Evolutionary conservation across 2,329 filamentous ascomycete species (phyloP), one percentile per base, ranked within the genome.

Genomic region (Neonectria sp.): DNA sequence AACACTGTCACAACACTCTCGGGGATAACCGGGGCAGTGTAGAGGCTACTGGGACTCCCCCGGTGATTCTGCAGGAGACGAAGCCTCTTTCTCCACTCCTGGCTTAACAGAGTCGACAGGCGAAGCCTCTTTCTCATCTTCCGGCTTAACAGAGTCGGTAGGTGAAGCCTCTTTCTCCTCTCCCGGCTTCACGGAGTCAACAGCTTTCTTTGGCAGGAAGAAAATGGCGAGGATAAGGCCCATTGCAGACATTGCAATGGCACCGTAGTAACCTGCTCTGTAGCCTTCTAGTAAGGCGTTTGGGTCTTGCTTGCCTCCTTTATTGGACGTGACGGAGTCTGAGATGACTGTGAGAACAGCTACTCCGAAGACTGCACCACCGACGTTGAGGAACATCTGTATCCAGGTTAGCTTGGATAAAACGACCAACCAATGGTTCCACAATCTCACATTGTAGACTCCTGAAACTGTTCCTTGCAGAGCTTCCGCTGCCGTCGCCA

Each of bases 241-340:
- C 9, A 45, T 45, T 45, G 43, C 43, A 21, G 43, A 45, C 43
- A 45, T 45, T 11, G n/a, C 43, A 8, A 45, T 45, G 11, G 43
- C n/a, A 45, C 43, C n/a, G 43, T 45, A 45, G 43, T 45, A 45
- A 11, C 43, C 43, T 45, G 43, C 43, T 45, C 43, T n/a, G 43
- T 45, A 45, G 43, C 43, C 43, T 11, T 45, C 43, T 11, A 45
- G 43, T 11, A 45, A 11, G 8, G 43, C 43, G n/a, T 45, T 6
- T 11, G 43, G n/a, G n/a, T 21, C 8, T 11, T 45, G n/a, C 43
- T 45, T 45, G 43, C 43, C 43, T 21, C 43, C 43, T 24, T 45
- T 45, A 6, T 45, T 45, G n/a, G 43, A 45, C 43, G 43, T 45
- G 21, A 45, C 43, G 17, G 43, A 21, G n/a, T 45, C 43, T 24